Evolutionary conservation across 164 flowering plant genomes (phyloP), one percentile per base, ranked within the genome.

Genomic region (Taxillus chinensis): DNA sequence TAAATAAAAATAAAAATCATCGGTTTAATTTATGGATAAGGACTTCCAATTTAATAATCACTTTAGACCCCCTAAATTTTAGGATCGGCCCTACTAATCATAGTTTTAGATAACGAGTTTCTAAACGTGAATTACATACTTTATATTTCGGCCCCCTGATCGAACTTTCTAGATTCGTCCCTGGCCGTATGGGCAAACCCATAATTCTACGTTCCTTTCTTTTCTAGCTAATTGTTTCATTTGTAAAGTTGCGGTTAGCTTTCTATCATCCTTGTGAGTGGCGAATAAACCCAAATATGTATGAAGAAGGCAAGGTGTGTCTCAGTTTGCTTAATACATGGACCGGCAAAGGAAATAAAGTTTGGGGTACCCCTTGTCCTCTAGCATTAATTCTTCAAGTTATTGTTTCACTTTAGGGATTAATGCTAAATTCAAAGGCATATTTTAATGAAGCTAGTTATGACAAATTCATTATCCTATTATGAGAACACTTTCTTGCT

Each of bases 381-480:
- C 99, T 6, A 91, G 98, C 81, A n/a, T n/a, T n/a, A n/a, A 95
- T 95, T 66, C 98, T 95, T 68, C 99, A 95, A 77, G 96, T 95
- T 58, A 80, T 95, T 7, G 99, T 95, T 69, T 95, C 99, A 56
- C 92, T 95, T 43, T 98, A 95, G 72, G 99, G 96, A 17, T 73
- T 95, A 66, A 98, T 95, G 37, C 81, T 95, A 38, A 95, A 95
- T 77, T 73, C 96, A 12, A 95, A 75, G 74, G 98, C 99, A 58
- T 95, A 95, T 68, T 95, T 87, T 69, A 95, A 95, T 77, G 99
- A 95, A 77, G 99, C 99, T 69, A 98, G 99, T 27, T 95, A 95
- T 74, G 99, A 95, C 71, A 67, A 95, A 95, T 68, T 95, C 99
- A 15, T 50, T 91, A 64, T 84, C 92, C 55, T 95, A 95, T 85